Conservation (phyloP, 2,329 filamentous ascomycete species). For the Xylariaceae sp. region DNA sequence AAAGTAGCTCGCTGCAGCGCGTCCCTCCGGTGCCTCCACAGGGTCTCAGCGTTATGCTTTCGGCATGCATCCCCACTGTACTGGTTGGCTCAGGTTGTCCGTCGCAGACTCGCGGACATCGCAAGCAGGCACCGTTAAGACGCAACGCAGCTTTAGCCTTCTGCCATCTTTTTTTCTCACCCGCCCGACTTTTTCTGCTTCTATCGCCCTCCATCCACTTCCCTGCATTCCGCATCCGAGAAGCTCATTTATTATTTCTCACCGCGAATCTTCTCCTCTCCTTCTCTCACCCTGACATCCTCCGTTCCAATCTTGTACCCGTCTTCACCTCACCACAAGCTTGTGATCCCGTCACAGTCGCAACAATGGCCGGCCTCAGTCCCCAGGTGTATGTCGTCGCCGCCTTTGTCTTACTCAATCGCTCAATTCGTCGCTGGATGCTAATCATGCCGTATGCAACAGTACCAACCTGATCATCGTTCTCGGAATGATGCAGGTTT, state of each 20-base stretch:
- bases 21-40: neutral
- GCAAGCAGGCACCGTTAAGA: no score
- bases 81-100: neutral
- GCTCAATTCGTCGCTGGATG: constrained; percentile 6
- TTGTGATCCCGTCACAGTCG: constrained; percentile 17
- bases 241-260: constrained; percentile 1
- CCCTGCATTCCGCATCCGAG: constrained; percentile 13
- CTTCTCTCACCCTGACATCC: neutral
- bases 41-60: neutral
- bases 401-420: neutral
- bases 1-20: neutral
- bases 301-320: neutral
- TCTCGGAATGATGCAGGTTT: constrained; percentile 96
- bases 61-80: neutral
- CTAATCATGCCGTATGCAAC: constrained; percentile 29
- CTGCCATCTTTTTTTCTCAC: constrained; percentile 7
- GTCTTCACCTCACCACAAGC: neutral
- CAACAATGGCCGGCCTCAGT: constrained; percentile 56
- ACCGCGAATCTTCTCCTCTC: neutral
- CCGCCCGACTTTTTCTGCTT: constrained; percentile 10
- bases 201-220: constrained; percentile 22
- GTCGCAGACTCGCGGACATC: no score
- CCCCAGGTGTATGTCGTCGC: constrained; percentile 55
- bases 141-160: neutral
- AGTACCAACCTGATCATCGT: constrained; percentile 93